Conservation (phyloP, 164 flowering plant genomes). For the Cinnamomum chago region DNA sequence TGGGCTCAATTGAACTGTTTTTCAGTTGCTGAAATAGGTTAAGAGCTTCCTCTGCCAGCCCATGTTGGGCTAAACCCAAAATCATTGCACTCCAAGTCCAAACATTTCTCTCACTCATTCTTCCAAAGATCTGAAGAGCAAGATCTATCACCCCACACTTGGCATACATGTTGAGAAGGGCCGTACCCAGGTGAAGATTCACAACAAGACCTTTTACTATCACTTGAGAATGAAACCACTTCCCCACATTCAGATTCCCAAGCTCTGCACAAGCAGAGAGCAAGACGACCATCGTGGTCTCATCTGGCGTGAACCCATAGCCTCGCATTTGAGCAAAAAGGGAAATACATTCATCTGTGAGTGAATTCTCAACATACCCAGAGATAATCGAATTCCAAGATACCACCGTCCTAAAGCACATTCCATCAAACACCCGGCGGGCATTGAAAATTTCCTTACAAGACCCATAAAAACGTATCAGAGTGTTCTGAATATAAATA, state of each 20-base stretch:
- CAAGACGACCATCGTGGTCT: constrained; percentile 9
- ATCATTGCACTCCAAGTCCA: constrained; percentile 21
- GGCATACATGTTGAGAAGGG: constrained; percentile 16
- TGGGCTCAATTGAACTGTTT: background rate
- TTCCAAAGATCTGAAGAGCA: constrained; percentile 1
- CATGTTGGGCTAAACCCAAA: constrained; percentile 12
- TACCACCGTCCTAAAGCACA: constrained; percentile 11
- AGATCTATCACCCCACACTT: constrained; percentile 10
- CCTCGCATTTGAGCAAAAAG: constrained; percentile 3
- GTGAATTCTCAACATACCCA: constrained; percentile 9
- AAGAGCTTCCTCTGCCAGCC: constrained; percentile 10
- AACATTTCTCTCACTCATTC: constrained; percentile 8
- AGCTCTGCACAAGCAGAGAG: constrained; percentile 11
- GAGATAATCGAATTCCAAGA: constrained; percentile 14
- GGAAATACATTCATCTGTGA: background rate
- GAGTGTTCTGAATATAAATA: constrained; percentile 12
- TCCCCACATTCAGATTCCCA: constrained; percentile 13
- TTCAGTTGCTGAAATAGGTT: constrained; percentile 6
- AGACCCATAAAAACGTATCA: constrained; percentile 12
- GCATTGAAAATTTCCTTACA: constrained; percentile 9
- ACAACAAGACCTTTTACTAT: background rate
- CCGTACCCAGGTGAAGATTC: constrained; percentile 14
- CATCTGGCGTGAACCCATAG: constrained; percentile 8
- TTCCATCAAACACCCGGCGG: constrained; percentile 12
- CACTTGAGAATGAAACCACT: constrained; percentile 9